Base-by-base conservation (phyloP, 257 asterid genomes). In the Vinca minor region DNA sequence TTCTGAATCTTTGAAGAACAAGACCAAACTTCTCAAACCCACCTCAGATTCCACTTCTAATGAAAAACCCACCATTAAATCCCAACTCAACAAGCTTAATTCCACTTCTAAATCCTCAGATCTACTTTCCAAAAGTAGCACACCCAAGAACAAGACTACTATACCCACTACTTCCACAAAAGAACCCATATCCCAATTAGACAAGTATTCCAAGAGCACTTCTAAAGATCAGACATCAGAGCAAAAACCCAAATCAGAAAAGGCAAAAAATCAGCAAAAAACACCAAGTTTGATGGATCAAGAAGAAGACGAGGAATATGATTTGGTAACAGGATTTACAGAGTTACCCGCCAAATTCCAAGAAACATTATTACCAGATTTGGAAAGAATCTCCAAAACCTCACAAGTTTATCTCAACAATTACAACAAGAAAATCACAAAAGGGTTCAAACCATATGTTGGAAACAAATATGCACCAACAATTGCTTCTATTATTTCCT, bases 381-480 rank as follows among this genome's bases (percentile, higher is more conserved):
- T 92, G 74, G 89, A 84, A 41, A 81, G 58, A 62, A 79, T 92
- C 42, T 92, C 98, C 3, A 73, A 80, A 76, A 87, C 95, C 8
- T 92, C 96, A 3, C 55, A 73, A 59, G 72, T 59, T 3, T 89
- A 92, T 71, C 76, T 85, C 70, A 85, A 72, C 15, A 78, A 35
- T 63, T 88, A 88, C 81, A 92, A 89, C 80, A 85, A 85, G 65
- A 87, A 87, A 59, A 79, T 92, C 66, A 84, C 96, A 0, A 87
- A 54, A 59, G 91, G 87, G 3, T 84, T 89, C 79, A 89, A 92
- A 59, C 94, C 98, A 23, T 76, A 81, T 35, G 93, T 92, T 1
- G 97, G 98, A 45, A 79, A 80, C 79, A 85, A 85, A 63, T 92
- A 92, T 48, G 98, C 98, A 3, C 61, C 95, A 54, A 78, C 81